A percentile compares a stretch with the other conserved stretches of the same genome.
Conservation (phyloP, 225 moss, liverwort and hornwort genomes). For the Sphagnum contortum region DNA sequence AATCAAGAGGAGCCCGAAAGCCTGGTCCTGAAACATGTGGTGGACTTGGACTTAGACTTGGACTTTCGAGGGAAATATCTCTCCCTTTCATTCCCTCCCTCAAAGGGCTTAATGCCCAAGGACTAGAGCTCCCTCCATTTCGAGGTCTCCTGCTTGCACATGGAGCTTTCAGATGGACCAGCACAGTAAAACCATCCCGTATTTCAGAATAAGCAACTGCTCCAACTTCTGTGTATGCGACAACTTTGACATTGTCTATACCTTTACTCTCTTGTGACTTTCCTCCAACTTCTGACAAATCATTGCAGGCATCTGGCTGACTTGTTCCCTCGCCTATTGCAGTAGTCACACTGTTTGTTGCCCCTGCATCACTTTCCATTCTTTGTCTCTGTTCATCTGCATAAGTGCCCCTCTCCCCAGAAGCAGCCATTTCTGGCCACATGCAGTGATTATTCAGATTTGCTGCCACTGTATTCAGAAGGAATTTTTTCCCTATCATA, state of each 20-base stretch:
- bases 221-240: conserved; percentile 16
- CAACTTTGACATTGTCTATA: conserved; percentile 11
- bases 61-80: neutral
- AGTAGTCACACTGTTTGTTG: neutral
- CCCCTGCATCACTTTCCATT: neutral
- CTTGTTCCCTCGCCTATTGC: conserved; percentile 8
- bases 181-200: conserved; percentile 20
- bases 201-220: conserved; percentile 16
- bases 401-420: neutral
- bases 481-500: too few species aligned
- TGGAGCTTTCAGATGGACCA: conserved; percentile 30
- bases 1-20: conserved; percentile 31
- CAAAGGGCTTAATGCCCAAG: neutral
- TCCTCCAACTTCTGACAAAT: neutral
- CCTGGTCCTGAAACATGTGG: conserved; percentile 23
- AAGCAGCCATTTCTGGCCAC: neutral
- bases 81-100: neutral
- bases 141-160: neutral
- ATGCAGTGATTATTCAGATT: neutral
- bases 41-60: neutral
- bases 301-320: neutral
- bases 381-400: too few species aligned
- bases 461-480: too few species aligned
- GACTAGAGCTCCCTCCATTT: neutral
- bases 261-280: neutral